Evolutionary conservation across 2,329 filamentous ascomycete genomes (phyloP).

Genomic region (Cladophialophora bantiana): DNA sequence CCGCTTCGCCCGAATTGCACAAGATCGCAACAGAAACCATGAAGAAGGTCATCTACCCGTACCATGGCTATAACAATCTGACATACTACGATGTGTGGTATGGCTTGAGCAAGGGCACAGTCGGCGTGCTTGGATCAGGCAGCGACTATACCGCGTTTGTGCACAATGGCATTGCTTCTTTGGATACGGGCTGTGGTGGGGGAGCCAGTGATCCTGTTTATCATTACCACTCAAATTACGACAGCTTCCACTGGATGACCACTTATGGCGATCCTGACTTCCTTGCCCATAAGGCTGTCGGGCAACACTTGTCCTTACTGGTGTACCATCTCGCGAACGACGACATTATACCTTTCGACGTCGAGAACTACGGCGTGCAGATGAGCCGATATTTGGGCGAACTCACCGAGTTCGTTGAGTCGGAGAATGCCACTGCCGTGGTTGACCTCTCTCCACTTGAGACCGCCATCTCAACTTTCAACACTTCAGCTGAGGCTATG

Average conservation of each 20-base stretch:
- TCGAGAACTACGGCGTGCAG: slow-evolving; percentile 48
- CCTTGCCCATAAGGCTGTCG: slow-evolving; percentile 57
- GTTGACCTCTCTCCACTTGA: slow-evolving; percentile 41
- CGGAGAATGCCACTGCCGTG: slow-evolving; percentile 42
- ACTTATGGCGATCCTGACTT: slow-evolving; percentile 61
- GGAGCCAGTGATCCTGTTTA: slow-evolving; percentile 53
- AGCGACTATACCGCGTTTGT: slow-evolving; percentile 58
- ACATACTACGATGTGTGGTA: slow-evolving; percentile 58
- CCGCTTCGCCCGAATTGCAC: slow-evolving; percentile 52
- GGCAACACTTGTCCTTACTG: slow-evolving; percentile 54
- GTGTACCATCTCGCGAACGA: slow-evolving; percentile 52
- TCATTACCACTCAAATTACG: slow-evolving; percentile 58
- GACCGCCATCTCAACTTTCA: slow-evolving; percentile 49
- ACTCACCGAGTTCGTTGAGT: slow-evolving; percentile 42
- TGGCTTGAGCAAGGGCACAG: slow-evolving; percentile 44
- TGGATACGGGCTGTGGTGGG: slow-evolving; percentile 53
- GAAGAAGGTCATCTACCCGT: slow-evolving; percentile 54
- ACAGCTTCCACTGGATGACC: slow-evolving; percentile 61
- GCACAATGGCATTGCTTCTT: slow-evolving; percentile 50
- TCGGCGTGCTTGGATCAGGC: slow-evolving; percentile 55
- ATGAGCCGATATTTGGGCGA: slow-evolving; percentile 47
- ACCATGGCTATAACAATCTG: slow-evolving; percentile 46
- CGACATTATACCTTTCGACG: slow-evolving; percentile 49
- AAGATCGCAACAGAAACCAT: slow-evolving; percentile 45
- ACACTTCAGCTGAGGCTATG: slow-evolving; percentile 39